A percentile compares a stretch with the other conserved stretches of the same genome.
phyloP scores from a whole-genome alignment of 805 yeast species.

The Komagataella mondaviorum region DNA sequence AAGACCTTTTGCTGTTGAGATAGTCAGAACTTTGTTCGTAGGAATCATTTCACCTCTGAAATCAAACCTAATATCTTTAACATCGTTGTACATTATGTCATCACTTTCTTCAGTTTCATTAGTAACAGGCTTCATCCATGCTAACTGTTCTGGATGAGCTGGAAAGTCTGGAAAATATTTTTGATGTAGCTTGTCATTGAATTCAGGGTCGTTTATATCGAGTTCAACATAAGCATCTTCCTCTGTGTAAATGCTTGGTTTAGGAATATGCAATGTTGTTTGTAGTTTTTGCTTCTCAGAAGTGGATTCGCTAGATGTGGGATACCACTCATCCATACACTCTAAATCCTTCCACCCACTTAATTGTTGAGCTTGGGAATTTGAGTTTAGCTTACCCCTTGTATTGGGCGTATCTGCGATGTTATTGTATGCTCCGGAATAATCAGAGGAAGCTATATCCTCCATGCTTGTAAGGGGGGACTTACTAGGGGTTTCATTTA shows the following conservation, averaged over 20 bases:
- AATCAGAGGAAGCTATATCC: background rate
- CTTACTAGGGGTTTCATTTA: background rate
- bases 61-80: slow-evolving; percentile 73
- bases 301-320: background rate
- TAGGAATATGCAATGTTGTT: background rate
- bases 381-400: background rate
- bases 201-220: slow-evolving; percentile 67
- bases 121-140: slow-evolving; percentile 71
- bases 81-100: slow-evolving; percentile 32
- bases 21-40: slow-evolving; percentile 18
- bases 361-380: background rate
- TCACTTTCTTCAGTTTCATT: slow-evolving; percentile 26
- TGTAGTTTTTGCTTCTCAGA: background rate
- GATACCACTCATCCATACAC: background rate
- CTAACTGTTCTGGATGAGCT: slow-evolving; percentile 61
- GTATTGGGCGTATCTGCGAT: background rate
- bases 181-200: slow-evolving; percentile 65
- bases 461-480: background rate
- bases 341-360: background rate
- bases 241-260: background rate
- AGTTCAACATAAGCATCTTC: slow-evolving; percentile 8
- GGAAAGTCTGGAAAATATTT: slow-evolving; percentile 88
- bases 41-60: slow-evolving; percentile 69
- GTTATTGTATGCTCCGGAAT: background rate
- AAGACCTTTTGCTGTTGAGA: slow-evolving; percentile 53